A percentile compares a stretch with the other conserved stretches of the same genome.
These are phyloP conservation scores for Cystofilobasidium macerans DNA, from an alignment of 768 basidiomycete species.

Conservation along the genomic window DNA sequence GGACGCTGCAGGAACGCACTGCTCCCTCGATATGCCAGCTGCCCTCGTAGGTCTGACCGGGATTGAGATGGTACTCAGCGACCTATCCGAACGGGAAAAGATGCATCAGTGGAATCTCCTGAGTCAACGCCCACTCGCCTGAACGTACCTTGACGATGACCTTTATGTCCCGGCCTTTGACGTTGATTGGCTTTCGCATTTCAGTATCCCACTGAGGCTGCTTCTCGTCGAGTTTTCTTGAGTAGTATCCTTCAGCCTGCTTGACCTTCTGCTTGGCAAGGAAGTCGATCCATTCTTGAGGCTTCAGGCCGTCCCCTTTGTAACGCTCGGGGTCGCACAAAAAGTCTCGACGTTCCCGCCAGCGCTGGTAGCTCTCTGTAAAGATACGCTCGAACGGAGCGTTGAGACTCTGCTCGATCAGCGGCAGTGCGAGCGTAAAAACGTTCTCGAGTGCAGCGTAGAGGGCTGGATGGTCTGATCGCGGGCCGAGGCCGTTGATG, in stretches of 20 bases:
- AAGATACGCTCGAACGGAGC: neutral
- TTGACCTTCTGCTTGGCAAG: constrained; percentile 15
- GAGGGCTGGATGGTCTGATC: constrained; percentile 6
- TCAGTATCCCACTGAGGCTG: constrained; percentile 4
- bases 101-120: no score
- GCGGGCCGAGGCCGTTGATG: constrained; percentile 22
- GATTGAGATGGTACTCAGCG: constrained; percentile 21
- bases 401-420: constrained; percentile 12
- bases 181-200: neutral
- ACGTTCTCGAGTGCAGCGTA: constrained; percentile 19
- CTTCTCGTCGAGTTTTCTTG: neutral
- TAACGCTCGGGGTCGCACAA: neutral
- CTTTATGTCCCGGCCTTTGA: constrained; percentile 19
- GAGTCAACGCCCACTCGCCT: neutral
- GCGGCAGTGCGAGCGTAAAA: constrained; percentile 22
- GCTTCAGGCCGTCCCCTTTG: neutral
- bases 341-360: constrained; percentile 6
- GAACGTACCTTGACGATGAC: constrained; percentile 21
- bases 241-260: neutral
- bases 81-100: neutral
- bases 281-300: neutral
- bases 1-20: neutral
- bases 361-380: neutral
- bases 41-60: constrained; percentile 19
- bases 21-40: constrained; percentile 24